A percentile compares a stretch with the other conserved stretches of the same genome.
Conservation (phyloP, 2,329 filamentous ascomycete genomes). For the Stagonosporopsis tanaceti region DNA sequence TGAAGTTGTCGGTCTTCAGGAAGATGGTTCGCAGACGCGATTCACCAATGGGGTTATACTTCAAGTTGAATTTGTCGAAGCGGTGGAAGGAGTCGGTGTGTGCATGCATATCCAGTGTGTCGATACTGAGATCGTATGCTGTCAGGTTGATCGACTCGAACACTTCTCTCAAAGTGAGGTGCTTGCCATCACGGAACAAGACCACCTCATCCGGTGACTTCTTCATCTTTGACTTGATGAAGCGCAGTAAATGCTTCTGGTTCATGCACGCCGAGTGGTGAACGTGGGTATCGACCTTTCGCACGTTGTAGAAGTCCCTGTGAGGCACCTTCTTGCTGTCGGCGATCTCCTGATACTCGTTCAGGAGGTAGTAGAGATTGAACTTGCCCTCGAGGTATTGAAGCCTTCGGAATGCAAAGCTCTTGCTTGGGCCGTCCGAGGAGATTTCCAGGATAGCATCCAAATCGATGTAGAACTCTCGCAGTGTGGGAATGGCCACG, state of each 20-base stretch:
- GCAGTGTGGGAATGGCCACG: slow-evolving; percentile 85
- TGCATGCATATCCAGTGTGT: slow-evolving; percentile 98
- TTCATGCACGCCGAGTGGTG: slow-evolving; percentile 99
- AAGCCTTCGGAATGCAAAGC: slow-evolving; percentile 91
- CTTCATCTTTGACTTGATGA: slow-evolving; percentile 99
- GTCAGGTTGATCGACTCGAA: slow-evolving; percentile 98
- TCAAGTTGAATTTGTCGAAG: slow-evolving; percentile 99
- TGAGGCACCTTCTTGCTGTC: slow-evolving; percentile 98
- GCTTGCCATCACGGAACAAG: slow-evolving; percentile 87
- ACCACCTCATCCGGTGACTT: slow-evolving; percentile 95
- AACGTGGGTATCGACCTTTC: slow-evolving; percentile 98
- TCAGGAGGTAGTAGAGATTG: slow-evolving; percentile 89
- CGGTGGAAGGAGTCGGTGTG: slow-evolving; percentile 98
- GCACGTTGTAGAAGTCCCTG: slow-evolving; percentile 98
- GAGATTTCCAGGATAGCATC: slow-evolving; percentile 88
- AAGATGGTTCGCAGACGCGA: slow-evolving; percentile 97
- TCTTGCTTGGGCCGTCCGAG: slow-evolving; percentile 94
- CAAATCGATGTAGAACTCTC: slow-evolving; percentile 95
- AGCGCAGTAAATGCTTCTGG: slow-evolving; percentile 95
- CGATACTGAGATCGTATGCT: slow-evolving; percentile 96
- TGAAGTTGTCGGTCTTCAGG: slow-evolving; percentile 97
- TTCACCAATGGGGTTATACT: slow-evolving; percentile 97
- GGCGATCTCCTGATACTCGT: slow-evolving; percentile 97
- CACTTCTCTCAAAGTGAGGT: slow-evolving; percentile 89
- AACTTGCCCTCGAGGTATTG: slow-evolving; percentile 98